Evolutionary conservation across 2,329 filamentous ascomycete genomes (phyloP), one percentile per base, ranked within the genome.

Genomic region (Gremmenia infestans): DNA sequence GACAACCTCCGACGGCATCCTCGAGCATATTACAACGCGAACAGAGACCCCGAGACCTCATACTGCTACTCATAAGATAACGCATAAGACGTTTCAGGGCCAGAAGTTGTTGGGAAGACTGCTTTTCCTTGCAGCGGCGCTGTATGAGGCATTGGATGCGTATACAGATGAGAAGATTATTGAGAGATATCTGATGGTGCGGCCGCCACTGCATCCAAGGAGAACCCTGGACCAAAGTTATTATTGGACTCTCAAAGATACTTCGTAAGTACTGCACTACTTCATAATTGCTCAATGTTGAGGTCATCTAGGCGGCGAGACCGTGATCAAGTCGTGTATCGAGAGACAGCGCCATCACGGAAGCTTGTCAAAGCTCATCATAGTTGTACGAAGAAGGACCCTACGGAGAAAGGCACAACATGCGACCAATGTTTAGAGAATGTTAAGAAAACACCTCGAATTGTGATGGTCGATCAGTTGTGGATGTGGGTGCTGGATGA

Each of bases 141-240:
- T 65, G 2, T 61, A 58, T 6, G 59, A 64, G 19, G 60, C 58
- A 8, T 60, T 65, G 43, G 63, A 64, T 28, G 54, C 50, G 25
- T 56, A 61, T 7, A 42, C 60, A 1, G 62, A 67, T 45, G 59
- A 60, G 51, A 59, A 49, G 28, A 43, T 67, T 1, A 39, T 66
- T 15, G 48, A 57, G 23, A 50, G 52, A 2, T 46, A 64, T 40
- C 42, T 65, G 4, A 35, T 60, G 25, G 42, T 17, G 14, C 28
- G 43, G 9, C 56, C 60, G 2, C 73, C 75, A 0, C 56, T 78
- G 1, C 75, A 78, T 52, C 71, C 73, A 0, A 68, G 76, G 0
- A 64, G 76, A 1, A 78, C 76, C 0, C 65, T 78, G 0, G 76
- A 78, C 43, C 76, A 78, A 55, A 71, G 71, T 0, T 77, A 76